Conservation (phyloP, 768 basidiomycete genomes). For the Coprinellus micaceus region DNA sequence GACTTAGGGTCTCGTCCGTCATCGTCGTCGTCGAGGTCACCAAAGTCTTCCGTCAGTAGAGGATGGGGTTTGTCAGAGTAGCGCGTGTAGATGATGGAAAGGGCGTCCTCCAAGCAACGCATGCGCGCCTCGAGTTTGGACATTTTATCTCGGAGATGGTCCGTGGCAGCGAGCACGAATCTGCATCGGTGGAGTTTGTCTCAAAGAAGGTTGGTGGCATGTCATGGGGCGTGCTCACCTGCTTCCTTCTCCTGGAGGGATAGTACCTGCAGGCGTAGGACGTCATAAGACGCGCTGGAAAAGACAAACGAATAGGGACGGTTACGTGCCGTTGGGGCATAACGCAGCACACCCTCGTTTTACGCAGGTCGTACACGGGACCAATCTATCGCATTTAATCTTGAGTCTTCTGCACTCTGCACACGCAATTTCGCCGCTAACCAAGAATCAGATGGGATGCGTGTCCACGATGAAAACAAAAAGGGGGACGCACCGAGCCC, state of each 20-base stretch:
- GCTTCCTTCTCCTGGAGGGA: constrained; percentile 54
- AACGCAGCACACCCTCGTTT: constrained; percentile 48
- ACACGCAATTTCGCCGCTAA: constrained; percentile 41
- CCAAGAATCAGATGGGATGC: not conserved
- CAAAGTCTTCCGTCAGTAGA: constrained; percentile 24
- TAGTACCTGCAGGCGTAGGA: constrained; percentile 33
- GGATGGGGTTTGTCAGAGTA: constrained; percentile 40
- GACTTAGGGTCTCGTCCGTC: constrained; percentile 23
- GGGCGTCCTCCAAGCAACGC: constrained; percentile 51
- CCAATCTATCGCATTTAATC: constrained; percentile 35
- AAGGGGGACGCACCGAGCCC: constrained; percentile 30
- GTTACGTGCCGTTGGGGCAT: constrained; percentile 46
- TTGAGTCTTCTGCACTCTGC: constrained; percentile 44
- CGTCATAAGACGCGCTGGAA: not conserved
- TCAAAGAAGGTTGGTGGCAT: constrained; percentile 1
- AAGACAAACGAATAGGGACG: not conserved
- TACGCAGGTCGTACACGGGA: constrained; percentile 48
- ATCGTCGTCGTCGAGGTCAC: constrained; percentile 25
- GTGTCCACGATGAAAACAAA: constrained; percentile 7
- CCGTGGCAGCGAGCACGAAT: constrained; percentile 51
- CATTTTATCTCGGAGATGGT: constrained; percentile 48
- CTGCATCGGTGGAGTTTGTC: constrained; percentile 19
- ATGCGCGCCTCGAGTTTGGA: constrained; percentile 46
- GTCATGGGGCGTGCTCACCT: constrained; percentile 29
- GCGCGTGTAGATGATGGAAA: constrained; percentile 43